A percentile compares a stretch with the other conserved stretches of the same genome.
phyloP scores from a whole-genome alignment of 2,329 filamentous ascomycete genomes.

The Dryadomyces sulphureus region DNA sequence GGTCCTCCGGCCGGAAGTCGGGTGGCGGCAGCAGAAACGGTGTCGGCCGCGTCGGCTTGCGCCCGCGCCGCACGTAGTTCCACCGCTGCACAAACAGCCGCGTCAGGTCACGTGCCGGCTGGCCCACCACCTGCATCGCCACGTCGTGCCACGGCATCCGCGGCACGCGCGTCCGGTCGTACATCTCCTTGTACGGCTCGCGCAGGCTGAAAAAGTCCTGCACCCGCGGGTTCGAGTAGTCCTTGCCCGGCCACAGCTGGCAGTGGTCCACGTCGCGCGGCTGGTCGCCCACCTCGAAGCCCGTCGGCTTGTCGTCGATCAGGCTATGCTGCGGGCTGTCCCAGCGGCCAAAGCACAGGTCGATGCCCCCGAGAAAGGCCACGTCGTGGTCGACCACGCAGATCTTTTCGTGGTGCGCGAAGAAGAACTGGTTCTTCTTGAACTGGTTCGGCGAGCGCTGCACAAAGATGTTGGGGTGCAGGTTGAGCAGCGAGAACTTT shows the following conservation, averaged over 20 bases:
- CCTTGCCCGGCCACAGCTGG: conserved; percentile 92
- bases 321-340: conserved; percentile 88
- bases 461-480: conserved; percentile 93
- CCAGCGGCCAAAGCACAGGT: conserved; percentile 95
- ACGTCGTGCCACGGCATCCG: conserved; percentile 99
- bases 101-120: conserved; percentile 85
- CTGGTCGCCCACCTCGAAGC: conserved; percentile 65
- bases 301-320: conserved; percentile 85
- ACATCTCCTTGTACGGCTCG: conserved; percentile 98
- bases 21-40: conserved; percentile 88
- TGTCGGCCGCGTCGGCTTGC: conserved; percentile 84
- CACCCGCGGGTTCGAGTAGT: conserved; percentile 92
- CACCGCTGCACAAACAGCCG: conserved; percentile 95
- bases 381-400: conserved; percentile 92
- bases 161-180: conserved; percentile 74
- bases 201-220: conserved; percentile 89
- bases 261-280: conserved; percentile 88
- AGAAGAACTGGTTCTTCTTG: conserved; percentile 98
- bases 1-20: conserved; percentile 73
- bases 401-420: conserved; percentile 97
- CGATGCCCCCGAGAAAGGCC: conserved; percentile 88
- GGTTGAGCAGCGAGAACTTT: conserved; percentile 86
- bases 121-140: conserved; percentile 92
- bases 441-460: conserved; percentile 95
- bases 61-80: conserved; percentile 89